Conservation (phyloP, 768 basidiomycete species). For the Lentinus tigrinus region DNA sequence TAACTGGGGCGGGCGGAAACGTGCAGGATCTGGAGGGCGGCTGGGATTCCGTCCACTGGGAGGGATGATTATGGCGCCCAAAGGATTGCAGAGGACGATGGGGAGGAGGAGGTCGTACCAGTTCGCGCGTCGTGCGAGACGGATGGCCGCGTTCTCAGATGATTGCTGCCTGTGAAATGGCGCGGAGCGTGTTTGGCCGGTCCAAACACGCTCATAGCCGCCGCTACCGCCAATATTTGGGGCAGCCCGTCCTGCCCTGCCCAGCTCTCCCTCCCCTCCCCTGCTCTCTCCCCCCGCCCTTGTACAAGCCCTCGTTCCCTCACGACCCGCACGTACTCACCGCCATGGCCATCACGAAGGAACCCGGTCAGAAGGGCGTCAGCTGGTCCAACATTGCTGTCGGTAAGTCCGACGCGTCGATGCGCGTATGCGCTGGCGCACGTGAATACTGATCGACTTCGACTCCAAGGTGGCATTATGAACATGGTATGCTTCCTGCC, state of each 20-base stretch:
- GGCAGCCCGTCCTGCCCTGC: background rate
- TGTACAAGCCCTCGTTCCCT: constrained; percentile 10
- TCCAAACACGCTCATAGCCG: constrained; percentile 20
- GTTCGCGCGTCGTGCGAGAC: background rate
- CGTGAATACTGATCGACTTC: constrained; percentile 24
- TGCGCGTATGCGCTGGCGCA: constrained; percentile 17
- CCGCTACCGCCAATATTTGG: constrained; percentile 18
- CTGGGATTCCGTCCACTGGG: too few relatives aligned
- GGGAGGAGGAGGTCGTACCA: background rate
- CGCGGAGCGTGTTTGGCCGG: constrained; percentile 19
- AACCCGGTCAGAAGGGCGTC: constrained; percentile 89
- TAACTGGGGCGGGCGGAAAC: too few relatives aligned
- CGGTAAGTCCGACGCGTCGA: constrained; percentile 51
- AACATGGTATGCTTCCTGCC: constrained; percentile 72
- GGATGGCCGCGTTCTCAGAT: background rate
- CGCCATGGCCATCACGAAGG: constrained; percentile 76
- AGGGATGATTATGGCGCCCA: too few relatives aligned
- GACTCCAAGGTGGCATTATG: constrained; percentile 82
- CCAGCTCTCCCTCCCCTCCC: constrained; percentile 1
- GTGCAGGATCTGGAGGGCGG: too few relatives aligned
- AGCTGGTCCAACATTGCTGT: constrained; percentile 96
- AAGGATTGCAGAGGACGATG: too few relatives aligned
- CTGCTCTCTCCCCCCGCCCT: constrained; percentile 9
- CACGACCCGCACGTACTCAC: constrained; percentile 9
- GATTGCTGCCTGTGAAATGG: background rate